Evolutionary conservation across 176 grass and related monocot genomes (phyloP), one percentile per base, ranked within the genome.

Genomic region (Cenchrus americanus): DNA sequence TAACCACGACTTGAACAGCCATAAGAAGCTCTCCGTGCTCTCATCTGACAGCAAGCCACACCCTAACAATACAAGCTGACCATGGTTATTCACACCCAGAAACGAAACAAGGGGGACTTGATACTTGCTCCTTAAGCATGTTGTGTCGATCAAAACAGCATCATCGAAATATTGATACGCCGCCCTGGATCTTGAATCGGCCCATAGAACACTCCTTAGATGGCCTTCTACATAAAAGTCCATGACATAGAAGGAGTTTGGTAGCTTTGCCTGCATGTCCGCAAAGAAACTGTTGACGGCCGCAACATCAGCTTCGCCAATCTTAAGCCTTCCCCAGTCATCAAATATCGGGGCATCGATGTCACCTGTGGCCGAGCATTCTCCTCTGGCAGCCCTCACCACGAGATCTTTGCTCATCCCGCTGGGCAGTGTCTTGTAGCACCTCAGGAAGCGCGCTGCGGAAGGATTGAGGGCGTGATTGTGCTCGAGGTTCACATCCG

Each of bases 41-140:
- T 92, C 93, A 86, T 94, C 90, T 3, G 92, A 89, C 82, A 94
- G 87, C 79, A 94, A 90, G 65, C 93, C 90, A 69, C 90, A 94
- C 17, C 93, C 90, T 82, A 94, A 81, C 78, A 92, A 58, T 50
- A 94, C 85, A 70, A 90, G 88, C 69, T 92, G 89, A 12, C 93
- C 90, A 74, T 94, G 93, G 81, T 89, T 82, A 48, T 94, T 94
- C 71, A 76, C 82, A 71, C 93, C 90, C 12, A 90, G 77, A 77
- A 94, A 94, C 6, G 80, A 88, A 80, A 80, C 89, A 68, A 94
- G 93, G 11, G 90, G 90, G 17, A 88, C 72, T 51, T 55, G 19
- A 79, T 73, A 94, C 71, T 86, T 89, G 62, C 73, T 94, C 76
- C 87, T 92, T 78, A 94, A 58, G 82, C 82, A 94, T 7, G 82